A percentile compares a stretch with the other conserved stretches of the same genome.
Conservation (phyloP, 2,329 filamentous ascomycete genomes). For the Fusarium sp. region DNA sequence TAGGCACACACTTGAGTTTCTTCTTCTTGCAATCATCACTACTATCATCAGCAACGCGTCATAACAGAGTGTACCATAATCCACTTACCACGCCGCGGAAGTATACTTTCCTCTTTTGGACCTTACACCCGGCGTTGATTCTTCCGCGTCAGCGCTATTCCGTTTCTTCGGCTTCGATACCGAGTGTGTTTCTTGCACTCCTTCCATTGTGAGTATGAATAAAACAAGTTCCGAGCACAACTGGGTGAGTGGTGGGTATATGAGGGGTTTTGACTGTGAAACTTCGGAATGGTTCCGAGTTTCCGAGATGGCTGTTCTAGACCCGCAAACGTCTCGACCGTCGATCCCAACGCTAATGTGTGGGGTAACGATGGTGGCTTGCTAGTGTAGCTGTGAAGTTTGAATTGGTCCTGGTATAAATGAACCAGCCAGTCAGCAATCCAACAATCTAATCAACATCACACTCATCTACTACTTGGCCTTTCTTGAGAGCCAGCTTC, state of each 20-base stretch:
- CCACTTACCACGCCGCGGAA: slow-evolving; percentile 51
- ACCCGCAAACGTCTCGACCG: not conserved
- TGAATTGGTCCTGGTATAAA: not conserved
- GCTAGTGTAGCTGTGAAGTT: not conserved
- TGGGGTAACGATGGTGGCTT: not conserved
- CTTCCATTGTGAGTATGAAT: not conserved
- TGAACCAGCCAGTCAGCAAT: not conserved
- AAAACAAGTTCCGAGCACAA: slow-evolving; percentile 14
- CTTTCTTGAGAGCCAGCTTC: no score
- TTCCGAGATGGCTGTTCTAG: slow-evolving; percentile 18
- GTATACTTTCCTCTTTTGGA: slow-evolving; percentile 54
- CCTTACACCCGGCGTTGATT: slow-evolving; percentile 5
- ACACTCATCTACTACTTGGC: not conserved
- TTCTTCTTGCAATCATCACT: slow-evolving; percentile 55
- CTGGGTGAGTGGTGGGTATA: not conserved
- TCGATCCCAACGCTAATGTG: not conserved
- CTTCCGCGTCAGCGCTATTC: slow-evolving; percentile 21
- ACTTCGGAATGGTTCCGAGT: slow-evolving; percentile 33
- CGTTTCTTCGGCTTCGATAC: slow-evolving; percentile 28
- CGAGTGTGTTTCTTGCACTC: not conserved
- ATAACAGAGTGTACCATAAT: rapidly evolving
- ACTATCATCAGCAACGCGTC: slow-evolving; percentile 5
- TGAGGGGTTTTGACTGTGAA: not conserved
- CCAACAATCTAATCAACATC: not conserved
- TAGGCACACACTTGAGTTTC: slow-evolving; percentile 55